Base-by-base conservation (phyloP, 1,284 basidiomycete species). In the Cystobasidium slooffiae region DNA sequence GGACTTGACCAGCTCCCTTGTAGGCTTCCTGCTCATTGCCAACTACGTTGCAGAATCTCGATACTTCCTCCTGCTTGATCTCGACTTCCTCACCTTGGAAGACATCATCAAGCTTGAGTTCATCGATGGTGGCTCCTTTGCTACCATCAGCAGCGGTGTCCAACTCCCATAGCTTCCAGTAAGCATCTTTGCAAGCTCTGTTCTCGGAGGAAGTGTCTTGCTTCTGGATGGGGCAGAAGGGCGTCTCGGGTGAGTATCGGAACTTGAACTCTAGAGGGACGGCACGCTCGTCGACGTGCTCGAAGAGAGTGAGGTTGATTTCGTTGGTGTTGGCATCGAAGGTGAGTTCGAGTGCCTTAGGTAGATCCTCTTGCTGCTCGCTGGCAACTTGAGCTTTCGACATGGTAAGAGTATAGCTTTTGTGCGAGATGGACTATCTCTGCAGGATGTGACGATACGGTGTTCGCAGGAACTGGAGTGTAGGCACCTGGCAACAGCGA, bases 151-250 rank as follows among this genome's bases (percentile, higher is more conserved):
- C 67, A 44, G 53, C 55, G 24, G 67, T 86, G 80, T 93, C 92
- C 58, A 94, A 92, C 81, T 94, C 95, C 95, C 95, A 97, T 46
- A 97, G 84, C 81, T 90, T 90, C 95, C 95, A 98, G 86, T 97
- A 81, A 65, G 80, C 79, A 72, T 79, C 88, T 85, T 98, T 98
- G 86, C 99, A 97, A 77, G 92, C 88, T 78, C 86, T 86, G 85
- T 96, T 98, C 80, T 96, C 91, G 77, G 88, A 92, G 16, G 88
- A 86, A 37, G 89, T 87, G 77, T 95, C 84, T 82, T 99, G 96
- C 81, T 97, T 95, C 43, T 47, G 49, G 79, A 99, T 94, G 43
- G 96, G 94, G 5, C 93, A 92, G 78, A 87, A 97, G 52, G 93
- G 93, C 84, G 90, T 89, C 22, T 91, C 89, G 16, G 95, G 94